phyloP scores from a whole-genome alignment of 176 grass and related monocot species.

The Thalia dealbata region DNA sequence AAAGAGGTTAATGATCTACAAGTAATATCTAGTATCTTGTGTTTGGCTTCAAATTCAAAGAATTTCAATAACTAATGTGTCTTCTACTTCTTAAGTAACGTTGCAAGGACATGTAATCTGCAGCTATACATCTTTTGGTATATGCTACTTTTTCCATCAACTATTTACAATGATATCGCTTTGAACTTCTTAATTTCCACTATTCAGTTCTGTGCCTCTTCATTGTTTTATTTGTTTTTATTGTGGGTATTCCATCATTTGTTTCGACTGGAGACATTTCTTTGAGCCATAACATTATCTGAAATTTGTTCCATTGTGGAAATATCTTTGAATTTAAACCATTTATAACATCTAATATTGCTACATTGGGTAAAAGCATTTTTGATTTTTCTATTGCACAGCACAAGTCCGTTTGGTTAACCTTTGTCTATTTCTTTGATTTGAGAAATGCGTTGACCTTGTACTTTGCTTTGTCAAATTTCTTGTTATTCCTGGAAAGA shows the following conservation, averaged over 20 bases:
- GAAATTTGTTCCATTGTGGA: background rate
- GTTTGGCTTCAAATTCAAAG: no score
- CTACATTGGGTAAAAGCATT: no score
- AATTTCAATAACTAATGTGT: no score
- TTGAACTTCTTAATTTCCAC: background rate
- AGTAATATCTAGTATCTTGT: no score
- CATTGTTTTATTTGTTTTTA: background rate
- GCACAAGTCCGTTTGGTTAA: background rate
- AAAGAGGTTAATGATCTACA: no score
- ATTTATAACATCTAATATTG: background rate
- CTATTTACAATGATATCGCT: background rate
- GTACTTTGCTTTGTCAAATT: background rate
- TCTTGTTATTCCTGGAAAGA: background rate
- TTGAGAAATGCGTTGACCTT: background rate
- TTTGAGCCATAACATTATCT: background rate
- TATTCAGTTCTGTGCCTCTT: background rate
- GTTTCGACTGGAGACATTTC: background rate
- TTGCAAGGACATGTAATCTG: no score
- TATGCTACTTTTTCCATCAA: background rate
- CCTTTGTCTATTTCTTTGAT: background rate
- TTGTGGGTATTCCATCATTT: background rate
- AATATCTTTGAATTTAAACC: background rate
- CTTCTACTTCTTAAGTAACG: no score
- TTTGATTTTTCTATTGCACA: background rate
- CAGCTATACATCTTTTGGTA: no score